Evolutionary conservation across 164 flowering plant species (phyloP).

Genomic region (Nymphaea thermarum): DNA sequence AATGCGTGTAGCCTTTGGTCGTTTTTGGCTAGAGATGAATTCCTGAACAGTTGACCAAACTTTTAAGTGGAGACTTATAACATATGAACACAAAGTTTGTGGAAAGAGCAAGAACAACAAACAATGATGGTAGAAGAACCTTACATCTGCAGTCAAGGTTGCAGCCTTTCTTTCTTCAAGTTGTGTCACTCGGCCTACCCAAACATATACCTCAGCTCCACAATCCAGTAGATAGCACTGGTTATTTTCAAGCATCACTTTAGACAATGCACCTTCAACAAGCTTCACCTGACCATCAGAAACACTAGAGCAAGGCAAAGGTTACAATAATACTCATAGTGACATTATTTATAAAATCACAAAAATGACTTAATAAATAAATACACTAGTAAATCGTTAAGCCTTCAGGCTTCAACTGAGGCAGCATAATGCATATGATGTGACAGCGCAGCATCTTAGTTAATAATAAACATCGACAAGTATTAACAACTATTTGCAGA

Average conservation of each 20-base stretch:
- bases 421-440: no score
- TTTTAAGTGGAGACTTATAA: neutral
- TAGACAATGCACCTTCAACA: constrained; percentile 79
- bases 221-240: constrained; percentile 86
- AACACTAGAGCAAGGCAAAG: constrained; percentile 40
- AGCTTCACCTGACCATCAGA: constrained; percentile 46
- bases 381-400: no score
- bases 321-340: neutral
- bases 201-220: constrained; percentile 85
- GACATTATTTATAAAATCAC: no score
- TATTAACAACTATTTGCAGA: no score
- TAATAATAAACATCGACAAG: no score
- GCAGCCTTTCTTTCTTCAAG: constrained; percentile 95
- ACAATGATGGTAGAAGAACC: no score
- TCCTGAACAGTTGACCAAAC: constrained; percentile 36
- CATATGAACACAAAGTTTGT: neutral
- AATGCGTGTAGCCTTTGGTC: constrained; percentile 78
- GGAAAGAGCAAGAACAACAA: no score
- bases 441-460: no score
- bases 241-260: constrained; percentile 72
- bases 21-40: constrained; percentile 61
- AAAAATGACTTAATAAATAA: no score
- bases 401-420: no score
- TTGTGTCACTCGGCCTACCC: constrained; percentile 98
- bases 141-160: constrained; percentile 84